phyloP scores from a whole-genome alignment of 169 alveolate genomes.

The Plasmodium cynomolgi region DNA sequence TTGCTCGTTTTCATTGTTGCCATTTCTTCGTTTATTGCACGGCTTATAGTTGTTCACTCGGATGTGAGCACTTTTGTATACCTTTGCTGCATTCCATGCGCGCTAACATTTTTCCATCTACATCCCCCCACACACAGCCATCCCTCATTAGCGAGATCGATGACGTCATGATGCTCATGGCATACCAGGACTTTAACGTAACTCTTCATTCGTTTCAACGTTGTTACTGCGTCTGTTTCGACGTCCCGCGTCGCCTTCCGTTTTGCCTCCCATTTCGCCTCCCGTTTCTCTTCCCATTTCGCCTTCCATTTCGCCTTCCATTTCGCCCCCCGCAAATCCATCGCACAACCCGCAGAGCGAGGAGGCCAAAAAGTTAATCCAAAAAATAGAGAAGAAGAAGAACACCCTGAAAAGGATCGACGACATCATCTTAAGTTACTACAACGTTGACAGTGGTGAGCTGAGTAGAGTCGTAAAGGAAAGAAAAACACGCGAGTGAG shows the following conservation, averaged over 20 bases:
- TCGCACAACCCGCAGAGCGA: conserved; percentile 56
- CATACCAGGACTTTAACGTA: conserved; percentile 69
- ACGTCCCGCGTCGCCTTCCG: neutral
- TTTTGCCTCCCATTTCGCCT: neutral
- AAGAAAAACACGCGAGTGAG: neutral
- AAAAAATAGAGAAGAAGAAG: conserved; percentile 75
- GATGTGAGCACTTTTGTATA: neutral
- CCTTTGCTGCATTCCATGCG: neutral
- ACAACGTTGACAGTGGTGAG: conserved; percentile 77
- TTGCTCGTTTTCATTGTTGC: neutral
- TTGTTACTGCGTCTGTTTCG: neutral
- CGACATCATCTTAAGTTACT: conserved; percentile 77
- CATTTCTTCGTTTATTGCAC: neutral
- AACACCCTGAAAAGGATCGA: conserved; percentile 79
- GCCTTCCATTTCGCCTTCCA: neutral
- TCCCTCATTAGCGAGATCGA: conserved; percentile 73
- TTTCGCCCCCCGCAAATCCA: neutral
- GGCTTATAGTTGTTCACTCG: neutral
- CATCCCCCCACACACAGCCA: conserved; percentile 18
- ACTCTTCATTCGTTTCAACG: neutral
- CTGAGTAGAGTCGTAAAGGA: neutral
- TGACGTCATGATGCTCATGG: conserved; percentile 75
- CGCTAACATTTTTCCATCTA: neutral
- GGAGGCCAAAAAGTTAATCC: conserved; percentile 77
- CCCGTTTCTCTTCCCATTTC: neutral